phyloP scores from a whole-genome alignment of 2,329 filamentous ascomycete genomes.

The Penicillium aurantiogriseum region DNA sequence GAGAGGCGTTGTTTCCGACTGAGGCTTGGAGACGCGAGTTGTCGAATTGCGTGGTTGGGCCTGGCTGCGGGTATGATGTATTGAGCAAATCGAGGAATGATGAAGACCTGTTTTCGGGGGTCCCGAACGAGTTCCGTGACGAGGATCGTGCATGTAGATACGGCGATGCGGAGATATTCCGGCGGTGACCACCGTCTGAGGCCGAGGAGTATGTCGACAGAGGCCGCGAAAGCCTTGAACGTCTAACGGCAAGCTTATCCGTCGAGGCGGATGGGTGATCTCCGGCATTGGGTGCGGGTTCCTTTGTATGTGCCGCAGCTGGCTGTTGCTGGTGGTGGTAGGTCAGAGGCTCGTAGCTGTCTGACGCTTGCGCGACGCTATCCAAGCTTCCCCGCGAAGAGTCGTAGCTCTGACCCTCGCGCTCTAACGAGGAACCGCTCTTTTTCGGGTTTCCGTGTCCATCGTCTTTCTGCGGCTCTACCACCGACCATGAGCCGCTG shows the following conservation, averaged over 20 bases:
- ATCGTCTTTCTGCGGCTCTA: slow-evolving; percentile 30
- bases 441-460: slow-evolving; percentile 18
- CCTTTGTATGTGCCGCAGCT: slow-evolving; percentile 29
- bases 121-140: slow-evolving; percentile 51
- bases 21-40: slow-evolving; percentile 76
- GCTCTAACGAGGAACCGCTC: slow-evolving; percentile 28
- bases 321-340: slow-evolving; percentile 53
- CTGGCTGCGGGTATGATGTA: slow-evolving; percentile 76
- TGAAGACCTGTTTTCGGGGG: slow-evolving; percentile 57
- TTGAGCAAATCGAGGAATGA: slow-evolving; percentile 64
- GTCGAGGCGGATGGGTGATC: slow-evolving; percentile 55
- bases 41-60: slow-evolving; percentile 66
- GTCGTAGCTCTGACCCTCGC: slow-evolving; percentile 25
- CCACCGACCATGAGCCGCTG: slow-evolving; percentile 38
- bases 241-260: slow-evolving; percentile 60
- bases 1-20: slow-evolving; percentile 84
- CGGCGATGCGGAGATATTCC: slow-evolving; percentile 55
- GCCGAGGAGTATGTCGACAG: slow-evolving; percentile 72
- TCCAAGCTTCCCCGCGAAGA: slow-evolving; percentile 41
- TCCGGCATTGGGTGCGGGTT: slow-evolving; percentile 32
- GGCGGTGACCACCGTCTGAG: slow-evolving; percentile 67
- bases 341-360: slow-evolving; percentile 48
- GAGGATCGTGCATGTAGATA: slow-evolving; percentile 49
- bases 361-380: slow-evolving; percentile 33
- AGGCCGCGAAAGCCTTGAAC: slow-evolving; percentile 60